Evolutionary conservation across 768 basidiomycete genomes (phyloP), one percentile per base, ranked within the genome.

Genomic region (Auricularia sp.): DNA sequence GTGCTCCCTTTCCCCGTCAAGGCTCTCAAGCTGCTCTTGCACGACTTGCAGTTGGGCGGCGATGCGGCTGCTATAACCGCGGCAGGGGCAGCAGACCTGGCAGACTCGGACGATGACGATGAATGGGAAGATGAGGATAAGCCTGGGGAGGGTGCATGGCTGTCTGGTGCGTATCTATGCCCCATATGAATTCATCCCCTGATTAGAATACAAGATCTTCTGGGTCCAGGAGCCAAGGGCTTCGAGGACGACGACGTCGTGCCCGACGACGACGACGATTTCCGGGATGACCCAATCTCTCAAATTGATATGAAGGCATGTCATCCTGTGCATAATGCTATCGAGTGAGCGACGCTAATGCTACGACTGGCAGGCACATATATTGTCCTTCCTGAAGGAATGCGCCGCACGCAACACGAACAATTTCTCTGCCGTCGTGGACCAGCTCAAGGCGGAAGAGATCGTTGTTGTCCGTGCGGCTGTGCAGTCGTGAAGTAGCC

Each of bases 61-160:
- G 91, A 93, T 68, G 77, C 85, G 0, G 83, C 90, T 3, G 80
- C 84, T 16, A 81, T 90, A 62, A 80, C 82, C 62, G 84, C 83
- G 1, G 78, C 79, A 51, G 81, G 78, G n/a, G 34, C 71, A 8
- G 77, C 71, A 8, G 77, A 79, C 44, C 83, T 88, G 35, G 77
- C 85, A 11, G 87, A 86, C 36, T 87, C 84, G 8, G 92, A 94
- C 67, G 92, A 93, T 71, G 90, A 91, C 81, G 90, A 93, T 67
- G 92, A 92, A 39, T 98, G 96, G 96, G 82, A 84, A 10, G 94
- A 97, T 69, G 93, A 94, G 71, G 93, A 91, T 64, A 83, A 81
- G 60, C 73, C 82, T 39, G 70, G 78, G 85, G 61, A 89, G 90
- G n/a, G 89, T 92, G 69, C 85, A 91, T 67, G 84, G 86, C 29